Evolutionary conservation across 345 rosid genomes (phyloP).

Genomic region (Clausena lansium): DNA sequence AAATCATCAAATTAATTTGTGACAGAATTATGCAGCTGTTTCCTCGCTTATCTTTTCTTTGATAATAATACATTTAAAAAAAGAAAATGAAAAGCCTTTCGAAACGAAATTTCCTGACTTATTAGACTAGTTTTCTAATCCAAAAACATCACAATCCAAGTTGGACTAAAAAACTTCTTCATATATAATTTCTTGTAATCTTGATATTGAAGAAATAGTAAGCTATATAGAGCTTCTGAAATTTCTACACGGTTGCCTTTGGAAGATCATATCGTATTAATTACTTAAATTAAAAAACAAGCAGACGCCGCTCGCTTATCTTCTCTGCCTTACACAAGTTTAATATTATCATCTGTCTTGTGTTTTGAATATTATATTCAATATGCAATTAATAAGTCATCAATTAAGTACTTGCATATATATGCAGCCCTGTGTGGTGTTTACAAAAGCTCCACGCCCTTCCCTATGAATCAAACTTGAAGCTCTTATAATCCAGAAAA

Average conservation of each 20-base stretch:
- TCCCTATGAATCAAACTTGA: background rate
- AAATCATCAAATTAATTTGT: background rate
- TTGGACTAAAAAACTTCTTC: background rate
- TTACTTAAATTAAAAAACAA: constrained; percentile 1
- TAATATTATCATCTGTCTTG: background rate
- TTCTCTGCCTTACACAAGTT: background rate
- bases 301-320: constrained; percentile 26
- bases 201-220: constrained; percentile 17
- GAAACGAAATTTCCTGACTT: background rate
- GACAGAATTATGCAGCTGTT: background rate
- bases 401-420: background rate
- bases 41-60: background rate
- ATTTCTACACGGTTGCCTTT: background rate
- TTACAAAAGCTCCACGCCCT: background rate
- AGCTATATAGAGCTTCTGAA: background rate
- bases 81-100: background rate
- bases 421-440: background rate
- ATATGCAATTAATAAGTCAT: no score
- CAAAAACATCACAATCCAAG: background rate
- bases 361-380: background rate
- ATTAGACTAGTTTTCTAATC: background rate
- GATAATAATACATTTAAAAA: background rate
- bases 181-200: background rate
- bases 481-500: constrained; percentile 17
- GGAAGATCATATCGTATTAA: background rate